phyloP scores from a whole-genome alignment of 2,329 filamentous ascomycete species.

The Paramyrothecium sp. region DNA sequence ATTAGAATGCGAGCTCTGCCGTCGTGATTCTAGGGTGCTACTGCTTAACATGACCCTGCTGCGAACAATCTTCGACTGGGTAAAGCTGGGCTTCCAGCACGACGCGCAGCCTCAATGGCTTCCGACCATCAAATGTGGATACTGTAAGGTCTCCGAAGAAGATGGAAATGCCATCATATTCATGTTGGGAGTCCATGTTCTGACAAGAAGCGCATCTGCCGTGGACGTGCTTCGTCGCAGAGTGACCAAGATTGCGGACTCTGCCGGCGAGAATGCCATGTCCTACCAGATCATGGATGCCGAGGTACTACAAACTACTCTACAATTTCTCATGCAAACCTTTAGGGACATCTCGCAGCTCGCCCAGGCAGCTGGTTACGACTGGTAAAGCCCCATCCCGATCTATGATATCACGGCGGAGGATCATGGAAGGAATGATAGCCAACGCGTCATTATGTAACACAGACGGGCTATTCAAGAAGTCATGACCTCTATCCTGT shows the following conservation, averaged over 20 bases:
- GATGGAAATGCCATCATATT: background rate
- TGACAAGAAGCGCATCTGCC: background rate
- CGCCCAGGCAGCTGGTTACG: background rate
- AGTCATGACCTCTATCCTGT: no score
- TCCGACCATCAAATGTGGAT: background rate
- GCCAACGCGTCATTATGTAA: no score
- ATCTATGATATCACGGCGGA: no score
- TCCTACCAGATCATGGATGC: background rate
- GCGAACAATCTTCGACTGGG: background rate
- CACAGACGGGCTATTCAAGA: no score
- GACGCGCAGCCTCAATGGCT: background rate
- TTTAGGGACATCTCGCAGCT: background rate
- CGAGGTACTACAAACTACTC: background rate
- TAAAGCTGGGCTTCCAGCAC: background rate
- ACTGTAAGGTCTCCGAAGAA: background rate
- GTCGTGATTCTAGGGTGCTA: background rate
- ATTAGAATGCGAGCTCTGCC: background rate
- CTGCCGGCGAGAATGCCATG: background rate
- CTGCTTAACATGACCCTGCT: slow-evolving; percentile 1
- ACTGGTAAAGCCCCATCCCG: no score
- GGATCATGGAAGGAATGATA: no score
- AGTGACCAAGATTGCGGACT: background rate
- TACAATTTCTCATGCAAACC: background rate
- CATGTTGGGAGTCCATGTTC: background rate
- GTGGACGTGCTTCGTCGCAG: background rate